A percentile compares a stretch with the other conserved stretches of the same genome.
Evolutionary conservation across 805 yeast genomes (phyloP).

Genomic region (Komagataella kurtzmanii): DNA sequence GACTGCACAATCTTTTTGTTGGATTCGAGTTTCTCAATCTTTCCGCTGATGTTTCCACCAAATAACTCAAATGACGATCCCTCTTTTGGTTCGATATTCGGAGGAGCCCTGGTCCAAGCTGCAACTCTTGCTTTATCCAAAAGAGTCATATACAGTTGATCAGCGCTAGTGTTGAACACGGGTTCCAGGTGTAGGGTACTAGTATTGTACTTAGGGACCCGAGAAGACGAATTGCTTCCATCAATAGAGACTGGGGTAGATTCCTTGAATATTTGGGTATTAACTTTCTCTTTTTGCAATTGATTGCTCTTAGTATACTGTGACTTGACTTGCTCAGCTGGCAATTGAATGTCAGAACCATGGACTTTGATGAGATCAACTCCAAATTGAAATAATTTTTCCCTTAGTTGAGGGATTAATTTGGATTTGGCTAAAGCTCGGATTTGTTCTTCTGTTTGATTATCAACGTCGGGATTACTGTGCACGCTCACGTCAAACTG

Average conservation of each 20-base stretch:
- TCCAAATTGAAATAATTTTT: conserved; percentile 53
- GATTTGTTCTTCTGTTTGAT: conserved; percentile 33
- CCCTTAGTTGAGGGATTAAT: conserved; percentile 60
- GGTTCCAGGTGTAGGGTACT: conserved; percentile 68
- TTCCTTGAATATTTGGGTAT: conserved; percentile 10
- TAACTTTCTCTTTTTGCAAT: conserved; percentile 15
- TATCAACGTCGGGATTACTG: conserved; percentile 30
- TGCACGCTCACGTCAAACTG: conserved; percentile 69
- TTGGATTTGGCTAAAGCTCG: conserved; percentile 33
- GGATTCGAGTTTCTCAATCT: conserved; percentile 43
- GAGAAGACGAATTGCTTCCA: conserved; percentile 5
- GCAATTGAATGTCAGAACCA: conserved; percentile 69
- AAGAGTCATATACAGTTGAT: conserved; percentile 68
- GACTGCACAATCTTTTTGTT: conserved; percentile 50
- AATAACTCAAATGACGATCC: conserved; percentile 60
- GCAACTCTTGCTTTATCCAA: conserved; percentile 64
- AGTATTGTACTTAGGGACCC: conserved; percentile 62
- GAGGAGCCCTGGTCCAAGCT: conserved; percentile 84
- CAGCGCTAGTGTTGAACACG: conserved; percentile 76
- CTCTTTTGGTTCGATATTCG: conserved; percentile 39
- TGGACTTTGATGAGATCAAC: conserved; percentile 60
- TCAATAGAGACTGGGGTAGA: conserved; percentile 6
- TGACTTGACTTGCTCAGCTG: conserved; percentile 39
- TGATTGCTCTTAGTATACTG: conserved; percentile 40
- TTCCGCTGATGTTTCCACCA: conserved; percentile 79